Evolutionary conservation across 257 asterid species (phyloP), one percentile per base, ranked within the genome.

Genomic region (Gentiana dahurica): DNA sequence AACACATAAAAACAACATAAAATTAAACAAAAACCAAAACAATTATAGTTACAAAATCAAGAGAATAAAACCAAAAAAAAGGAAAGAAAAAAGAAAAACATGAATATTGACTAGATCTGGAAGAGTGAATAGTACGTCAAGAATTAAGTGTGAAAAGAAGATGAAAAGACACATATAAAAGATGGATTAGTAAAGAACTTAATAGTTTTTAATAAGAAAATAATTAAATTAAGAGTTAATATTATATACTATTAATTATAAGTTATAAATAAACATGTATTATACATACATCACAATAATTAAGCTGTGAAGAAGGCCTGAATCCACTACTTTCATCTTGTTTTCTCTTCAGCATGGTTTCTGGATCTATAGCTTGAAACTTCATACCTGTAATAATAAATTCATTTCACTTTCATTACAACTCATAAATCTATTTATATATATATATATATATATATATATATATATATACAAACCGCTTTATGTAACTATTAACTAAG

Each of bases 341-440:
- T 49, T 41, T 75, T 47, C 34, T 57, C 10, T 54, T 11, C 60
- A 63, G 63, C 70, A 63, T 70, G 61, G 54, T 49, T 63, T 49
- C 32, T 38, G 12, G 4, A 3, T 38, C 11, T 38, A 43, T 64
- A 12, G 50, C 63, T 49, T 38, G 7, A 64, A 49, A 9, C 39
- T 64, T 39, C 43, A 5, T n/a, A 49, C 51, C 68, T 64, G 63
- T 34, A 57, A 7, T 5, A 41, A 10, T 41, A 41, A 10, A 41
- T 41, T 10, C 9, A 24, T 24, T 24, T 24, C 24, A 24, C 24
- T 24, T 24, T 24, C 24, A 24, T 24, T 24, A 24, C 24, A 24
- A 24, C 24, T 24, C 24, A 24, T 24, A 24, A 24, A 24, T 24
- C 24, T 24, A 24, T 24, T 24, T 24, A 24, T 24, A 24, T 24